Base-by-base conservation (phyloP, 371 early-diverging fungal species). In the Basidiobolus heterosporus region DNA sequence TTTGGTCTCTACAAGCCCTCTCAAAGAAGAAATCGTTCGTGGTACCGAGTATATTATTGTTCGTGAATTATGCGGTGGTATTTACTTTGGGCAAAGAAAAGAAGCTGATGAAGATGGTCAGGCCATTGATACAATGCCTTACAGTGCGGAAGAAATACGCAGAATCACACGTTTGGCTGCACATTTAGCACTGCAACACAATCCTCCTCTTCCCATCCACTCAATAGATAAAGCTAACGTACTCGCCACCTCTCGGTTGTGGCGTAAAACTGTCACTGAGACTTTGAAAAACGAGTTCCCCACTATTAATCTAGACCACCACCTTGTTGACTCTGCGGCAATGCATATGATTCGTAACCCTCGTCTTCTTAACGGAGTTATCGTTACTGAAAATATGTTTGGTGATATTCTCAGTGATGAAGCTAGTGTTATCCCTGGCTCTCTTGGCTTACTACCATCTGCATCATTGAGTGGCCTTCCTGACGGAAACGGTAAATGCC, bases 171-270 rank as follows among this genome's bases (percentile, higher is more conserved):
- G 91, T 37, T 74, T 93, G 41, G 93, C 96, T 38, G 92, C 82
- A 15, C 65, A 74, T 46, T 67, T 96, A 51, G 86, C 87, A 15
- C 62, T 72, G 41, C 67, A 77, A 59, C 69, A 80, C 37, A 74
- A 67, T 47, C 93, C 92, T 23, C 79, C 81, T 18, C 72, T 75
- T 51, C 78, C 83, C 43, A 82, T 94, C 48, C 92, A 88, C 57
- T 88, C 88, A 30, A 82, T 96, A 49, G 97, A 96, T 70, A 96
- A 96, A 67, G 95, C 95, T 50, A 96, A 96, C 62, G 97, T 96
- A 8, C 72, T 94, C 56, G 95, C 95, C 37, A 86, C 94, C 0
- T 94, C 95, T 15, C 82, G 95, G 55, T 77, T 94, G 55, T 96
- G 95, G 94, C 81, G 94, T 54, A 72, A 75, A 49, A 81, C 82